Percentiles rank a stretch among this genome's conserved stretches.
phyloP scores from a whole-genome alignment of 345 rosid genomes.

The Camelina neglecta region DNA sequence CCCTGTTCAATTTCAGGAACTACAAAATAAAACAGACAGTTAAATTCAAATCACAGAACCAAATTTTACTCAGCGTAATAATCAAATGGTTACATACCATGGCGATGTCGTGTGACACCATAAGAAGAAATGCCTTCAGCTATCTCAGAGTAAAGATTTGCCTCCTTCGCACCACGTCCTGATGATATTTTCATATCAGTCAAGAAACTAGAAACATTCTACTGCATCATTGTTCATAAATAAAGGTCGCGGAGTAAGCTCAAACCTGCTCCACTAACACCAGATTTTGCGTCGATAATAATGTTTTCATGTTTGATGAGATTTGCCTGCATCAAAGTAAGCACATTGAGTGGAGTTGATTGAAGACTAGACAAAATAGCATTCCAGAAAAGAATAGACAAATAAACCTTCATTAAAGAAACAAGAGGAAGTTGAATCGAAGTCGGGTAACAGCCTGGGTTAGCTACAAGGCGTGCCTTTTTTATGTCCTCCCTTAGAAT shows the following conservation, averaged over 20 bases:
- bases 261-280: slow-evolving; percentile 98
- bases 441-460: slow-evolving; percentile 99
- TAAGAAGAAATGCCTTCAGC: slow-evolving; percentile 93
- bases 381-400: background rate
- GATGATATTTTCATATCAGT: slow-evolving; percentile 33
- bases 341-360: background rate
- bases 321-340: slow-evolving; percentile 60
- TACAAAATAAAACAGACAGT: slow-evolving; percentile 46
- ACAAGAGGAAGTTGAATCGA: slow-evolving; percentile 94
- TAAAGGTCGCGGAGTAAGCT: background rate
- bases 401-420: slow-evolving; percentile 78
- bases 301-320: slow-evolving; percentile 69
- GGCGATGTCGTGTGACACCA: slow-evolving; percentile 91
- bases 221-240: slow-evolving; percentile 10
- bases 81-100: slow-evolving; percentile 53
- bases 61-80: background rate
- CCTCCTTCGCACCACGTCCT: slow-evolving; percentile 98
- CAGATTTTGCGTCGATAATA: slow-evolving; percentile 92
- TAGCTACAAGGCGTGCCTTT: slow-evolving; percentile 82
- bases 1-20: slow-evolving; percentile 99
- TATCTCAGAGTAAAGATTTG: slow-evolving; percentile 79
- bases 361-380: background rate
- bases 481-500: slow-evolving; percentile 67
- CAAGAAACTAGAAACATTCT: slow-evolving; percentile 24
- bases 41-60: slow-evolving; percentile 22